phyloP scores from a whole-genome alignment of 164 flowering plant species.

The Kingdonia uniflora region DNA sequence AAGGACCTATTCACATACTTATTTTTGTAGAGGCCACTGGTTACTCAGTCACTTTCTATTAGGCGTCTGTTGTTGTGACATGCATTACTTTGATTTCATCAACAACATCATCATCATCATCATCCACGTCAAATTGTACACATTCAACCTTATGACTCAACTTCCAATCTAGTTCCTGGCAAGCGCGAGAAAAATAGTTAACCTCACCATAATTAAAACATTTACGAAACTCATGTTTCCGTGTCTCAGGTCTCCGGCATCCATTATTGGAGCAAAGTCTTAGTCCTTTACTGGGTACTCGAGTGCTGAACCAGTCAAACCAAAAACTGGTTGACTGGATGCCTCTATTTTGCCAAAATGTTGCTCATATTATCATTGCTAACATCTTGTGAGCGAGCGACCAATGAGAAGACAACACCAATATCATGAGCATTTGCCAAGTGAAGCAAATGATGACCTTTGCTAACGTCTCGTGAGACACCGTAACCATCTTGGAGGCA shows the following conservation, averaged over 20 bases:
- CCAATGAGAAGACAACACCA: slow-evolving; percentile 32
- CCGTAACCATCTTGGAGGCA: slow-evolving; percentile 87
- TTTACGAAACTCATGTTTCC: slow-evolving; percentile 72
- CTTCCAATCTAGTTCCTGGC: slow-evolving; percentile 97
- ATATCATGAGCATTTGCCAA: slow-evolving; percentile 61
- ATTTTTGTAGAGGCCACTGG: no score
- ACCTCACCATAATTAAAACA: slow-evolving; percentile 84
- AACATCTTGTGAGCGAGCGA: slow-evolving; percentile 13
- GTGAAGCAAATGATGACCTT: slow-evolving; percentile 51
- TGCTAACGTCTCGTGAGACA: slow-evolving; percentile 38
- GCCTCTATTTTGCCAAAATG: no score
- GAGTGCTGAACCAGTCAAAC: slow-evolving; percentile 60
- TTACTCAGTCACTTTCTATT: no score
- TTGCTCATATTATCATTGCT: not conserved
- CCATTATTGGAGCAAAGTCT: slow-evolving; percentile 69
- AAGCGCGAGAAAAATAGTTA: slow-evolving; percentile 89
- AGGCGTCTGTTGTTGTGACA: no score
- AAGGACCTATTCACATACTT: no score
- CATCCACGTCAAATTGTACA: slow-evolving; percentile 27
- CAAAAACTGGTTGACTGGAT: no score
- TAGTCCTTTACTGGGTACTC: slow-evolving; percentile 13
- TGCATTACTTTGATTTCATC: no score
- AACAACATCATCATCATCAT: no score
- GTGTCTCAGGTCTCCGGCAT: slow-evolving; percentile 82
- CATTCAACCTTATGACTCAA: slow-evolving; percentile 68